A percentile compares a stretch with the other conserved stretches of the same genome.
phyloP scores from a whole-genome alignment of 1,139 yeast species.

The Scheffersomyces insectosa region DNA sequence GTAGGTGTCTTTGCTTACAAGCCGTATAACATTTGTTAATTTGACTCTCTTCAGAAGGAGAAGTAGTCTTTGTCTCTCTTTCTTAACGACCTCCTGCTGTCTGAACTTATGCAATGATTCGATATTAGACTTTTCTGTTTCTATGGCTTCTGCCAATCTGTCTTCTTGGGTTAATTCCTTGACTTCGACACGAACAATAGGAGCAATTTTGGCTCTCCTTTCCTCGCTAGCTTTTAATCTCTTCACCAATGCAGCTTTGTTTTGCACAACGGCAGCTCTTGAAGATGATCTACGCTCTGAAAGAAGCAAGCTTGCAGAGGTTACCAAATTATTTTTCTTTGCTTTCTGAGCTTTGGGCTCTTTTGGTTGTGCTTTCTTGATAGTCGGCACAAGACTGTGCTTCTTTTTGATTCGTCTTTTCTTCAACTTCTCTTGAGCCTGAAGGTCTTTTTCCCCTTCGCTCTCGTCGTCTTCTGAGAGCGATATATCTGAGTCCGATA shows the following conservation, averaged over 20 bases:
- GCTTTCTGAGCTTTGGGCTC: constrained; percentile 20
- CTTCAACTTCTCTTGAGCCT: constrained; percentile 48
- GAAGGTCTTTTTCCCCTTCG: constrained; percentile 67
- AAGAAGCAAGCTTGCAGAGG: constrained; percentile 51
- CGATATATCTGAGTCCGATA: constrained; percentile 57
- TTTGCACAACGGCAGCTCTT: constrained; percentile 76
- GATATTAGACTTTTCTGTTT: constrained; percentile 77
- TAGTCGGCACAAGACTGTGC: constrained; percentile 43
- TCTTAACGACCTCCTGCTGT: constrained; percentile 82
- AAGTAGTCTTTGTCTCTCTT: constrained; percentile 72
- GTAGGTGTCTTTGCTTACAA: constrained; percentile 40
- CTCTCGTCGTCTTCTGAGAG: constrained; percentile 55
- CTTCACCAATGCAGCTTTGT: constrained; percentile 74
- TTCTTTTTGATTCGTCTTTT: constrained; percentile 41
- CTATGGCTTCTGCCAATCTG: constrained; percentile 77
- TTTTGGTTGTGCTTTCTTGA: constrained; percentile 36
- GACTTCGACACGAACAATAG: constrained; percentile 43
- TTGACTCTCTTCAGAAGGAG: constrained; percentile 65
- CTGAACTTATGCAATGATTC: constrained; percentile 73
- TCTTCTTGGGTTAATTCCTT: constrained; percentile 81
- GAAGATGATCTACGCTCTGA: constrained; percentile 70
- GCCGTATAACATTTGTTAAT: constrained; percentile 56
- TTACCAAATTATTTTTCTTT: constrained; percentile 17
- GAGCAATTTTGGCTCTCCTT: constrained; percentile 53
- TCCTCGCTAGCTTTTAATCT: constrained; percentile 71